These are phyloP conservation scores for Chytriomyces sp. DNA, from an alignment of 192 early-diverging fungal species.

Conservation along the genomic window DNA sequence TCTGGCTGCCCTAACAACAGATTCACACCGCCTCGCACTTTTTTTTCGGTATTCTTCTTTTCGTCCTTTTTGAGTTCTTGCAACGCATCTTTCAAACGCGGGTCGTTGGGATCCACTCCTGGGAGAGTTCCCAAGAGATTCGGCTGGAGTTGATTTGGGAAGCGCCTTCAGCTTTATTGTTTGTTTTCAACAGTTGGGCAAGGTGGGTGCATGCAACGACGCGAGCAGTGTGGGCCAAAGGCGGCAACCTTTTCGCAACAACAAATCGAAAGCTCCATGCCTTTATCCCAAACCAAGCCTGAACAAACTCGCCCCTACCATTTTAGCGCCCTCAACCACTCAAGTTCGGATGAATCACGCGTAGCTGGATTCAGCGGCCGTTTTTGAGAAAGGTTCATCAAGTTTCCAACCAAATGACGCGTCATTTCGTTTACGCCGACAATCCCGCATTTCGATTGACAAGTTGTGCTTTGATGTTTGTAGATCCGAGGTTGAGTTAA, in stretches of 20 bases:
- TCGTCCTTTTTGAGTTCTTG: conserved; percentile 35
- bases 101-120: conserved; percentile 86
- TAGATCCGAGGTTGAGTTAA: neutral
- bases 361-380: conserved; percentile 17
- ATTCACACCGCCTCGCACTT: no score
- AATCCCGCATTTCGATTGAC: neutral
- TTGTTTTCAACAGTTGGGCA: neutral
- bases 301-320: conserved; percentile 2
- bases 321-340: conserved; percentile 22
- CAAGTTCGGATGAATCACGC: conserved; percentile 8
- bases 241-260: no score
- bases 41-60: no score
- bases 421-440: neutral
- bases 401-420: conserved; percentile 7
- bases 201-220: neutral
- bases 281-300: neutral
- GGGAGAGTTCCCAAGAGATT: conserved; percentile 78
- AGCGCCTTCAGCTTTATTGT: neutral
- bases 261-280: neutral
- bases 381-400: conserved; percentile 2
- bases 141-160: neutral
- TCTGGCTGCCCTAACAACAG: no score
- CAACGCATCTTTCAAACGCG: conserved; percentile 71
- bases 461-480: neutral
- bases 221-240: conserved; percentile 18